Percentiles rank a stretch among this genome's conserved stretches.
phyloP scores from a whole-genome alignment of 805 yeast species.

The Barnettozyma wickerhamii region DNA sequence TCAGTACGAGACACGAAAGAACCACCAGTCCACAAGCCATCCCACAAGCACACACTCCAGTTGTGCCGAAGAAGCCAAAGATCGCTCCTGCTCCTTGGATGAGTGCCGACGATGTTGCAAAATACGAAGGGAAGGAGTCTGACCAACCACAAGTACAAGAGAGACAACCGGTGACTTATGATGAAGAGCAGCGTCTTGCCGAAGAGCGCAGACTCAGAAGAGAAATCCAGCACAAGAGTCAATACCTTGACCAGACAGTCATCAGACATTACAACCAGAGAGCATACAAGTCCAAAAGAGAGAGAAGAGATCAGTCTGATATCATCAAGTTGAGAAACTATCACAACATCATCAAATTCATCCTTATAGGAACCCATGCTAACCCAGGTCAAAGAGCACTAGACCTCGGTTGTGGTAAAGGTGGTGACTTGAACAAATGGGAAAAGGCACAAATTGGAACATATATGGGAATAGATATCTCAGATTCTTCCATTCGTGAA shows the following conservation, averaged over 20 bases:
- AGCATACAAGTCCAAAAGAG: conserved; percentile 60
- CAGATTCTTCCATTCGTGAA: conserved; percentile 82
- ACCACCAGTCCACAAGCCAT: background rate
- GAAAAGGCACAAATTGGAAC: conserved; percentile 67
- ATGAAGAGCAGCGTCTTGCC: conserved; percentile 15
- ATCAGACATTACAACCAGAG: conserved; percentile 83
- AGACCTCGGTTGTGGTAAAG: conserved; percentile 96
- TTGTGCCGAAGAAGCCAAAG: background rate
- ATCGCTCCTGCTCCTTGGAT: conserved; percentile 15
- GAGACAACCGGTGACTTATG: conserved; percentile 3
- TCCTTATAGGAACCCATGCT: conserved; percentile 69
- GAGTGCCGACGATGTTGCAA: conserved; percentile 10
- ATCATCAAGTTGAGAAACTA: conserved; percentile 83
- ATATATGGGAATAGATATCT: conserved; percentile 87
- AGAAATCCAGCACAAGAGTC: conserved; percentile 29
- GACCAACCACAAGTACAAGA: background rate
- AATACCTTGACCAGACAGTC: conserved; percentile 56
- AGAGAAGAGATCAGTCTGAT: conserved; percentile 68
- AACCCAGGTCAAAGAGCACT: conserved; percentile 53
- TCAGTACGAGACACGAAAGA: conserved; percentile 10
- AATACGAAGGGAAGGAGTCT: conserved; percentile 2
- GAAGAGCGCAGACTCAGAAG: conserved; percentile 16
- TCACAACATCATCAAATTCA: conserved; percentile 88
- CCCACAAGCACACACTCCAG: background rate
- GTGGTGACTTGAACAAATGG: conserved; percentile 94